phyloP scores from a whole-genome alignment of 768 basidiomycete genomes.

The Rhodotorula sphaerocarpa region DNA sequence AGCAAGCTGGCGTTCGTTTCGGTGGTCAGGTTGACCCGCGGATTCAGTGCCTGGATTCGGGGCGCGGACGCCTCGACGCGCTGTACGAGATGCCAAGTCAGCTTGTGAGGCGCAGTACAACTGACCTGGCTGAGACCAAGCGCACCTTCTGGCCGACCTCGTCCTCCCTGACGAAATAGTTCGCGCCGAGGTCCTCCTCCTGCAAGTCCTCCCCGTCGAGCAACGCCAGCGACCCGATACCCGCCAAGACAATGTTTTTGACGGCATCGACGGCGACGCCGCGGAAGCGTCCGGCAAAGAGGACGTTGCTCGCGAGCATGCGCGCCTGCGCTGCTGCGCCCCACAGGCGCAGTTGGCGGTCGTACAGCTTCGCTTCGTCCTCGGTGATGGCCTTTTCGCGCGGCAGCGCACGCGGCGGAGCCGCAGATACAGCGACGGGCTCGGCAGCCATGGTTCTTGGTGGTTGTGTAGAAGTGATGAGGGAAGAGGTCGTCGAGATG shows the following conservation, averaged over 20 bases:
- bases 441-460: too few species aligned
- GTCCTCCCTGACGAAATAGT: slow-evolving; percentile 87
- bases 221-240: slow-evolving; percentile 80
- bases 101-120: neutral
- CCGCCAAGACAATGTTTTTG: slow-evolving; percentile 95
- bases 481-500: too few species aligned
- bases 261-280: slow-evolving; percentile 68
- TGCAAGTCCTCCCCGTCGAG: slow-evolving; percentile 67
- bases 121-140: neutral
- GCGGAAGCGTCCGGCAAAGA: slow-evolving; percentile 46
- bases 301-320: slow-evolving; percentile 78
- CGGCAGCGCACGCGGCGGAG: too few species aligned
- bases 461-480: too few species aligned
- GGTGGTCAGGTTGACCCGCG: slow-evolving; percentile 73
- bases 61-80: slow-evolving; percentile 74
- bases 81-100: slow-evolving; percentile 45
- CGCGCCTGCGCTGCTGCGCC: slow-evolving; percentile 81
- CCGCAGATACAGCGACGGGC: too few species aligned
- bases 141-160: slow-evolving; percentile 82
- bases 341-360: slow-evolving; percentile 85
- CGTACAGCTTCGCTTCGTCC: slow-evolving; percentile 56
- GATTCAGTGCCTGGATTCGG: slow-evolving; percentile 82
- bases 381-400: slow-evolving; percentile 15
- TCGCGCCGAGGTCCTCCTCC: slow-evolving; percentile 79
- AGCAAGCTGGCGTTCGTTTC: slow-evolving; percentile 49